Conservation (phyloP, 2,329 filamentous ascomycete species). For the Talaromyces funiculosus region DNA sequence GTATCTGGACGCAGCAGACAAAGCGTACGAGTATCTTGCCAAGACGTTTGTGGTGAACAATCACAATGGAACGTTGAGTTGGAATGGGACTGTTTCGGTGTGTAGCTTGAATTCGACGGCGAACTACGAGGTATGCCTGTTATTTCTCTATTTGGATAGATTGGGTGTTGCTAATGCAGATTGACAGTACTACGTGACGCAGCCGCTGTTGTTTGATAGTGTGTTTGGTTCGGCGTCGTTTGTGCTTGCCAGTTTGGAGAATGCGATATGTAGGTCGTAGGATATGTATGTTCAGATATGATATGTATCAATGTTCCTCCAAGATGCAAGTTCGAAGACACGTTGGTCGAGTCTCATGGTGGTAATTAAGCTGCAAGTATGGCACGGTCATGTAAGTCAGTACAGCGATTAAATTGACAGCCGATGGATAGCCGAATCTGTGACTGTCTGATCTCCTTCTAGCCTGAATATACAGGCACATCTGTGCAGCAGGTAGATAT, state of each 20-base stretch:
- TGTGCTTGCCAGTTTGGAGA: constrained; percentile 23
- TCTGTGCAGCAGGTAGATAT: too few species aligned
- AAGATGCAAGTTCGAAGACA: too few species aligned
- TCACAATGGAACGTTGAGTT: constrained; percentile 46
- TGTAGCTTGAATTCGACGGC: constrained; percentile 48
- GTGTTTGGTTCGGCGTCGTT: constrained; percentile 23
- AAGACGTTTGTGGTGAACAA: constrained; percentile 44
- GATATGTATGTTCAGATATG: neutral
- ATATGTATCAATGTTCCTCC: too few species aligned
- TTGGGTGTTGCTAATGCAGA: constrained; percentile 1
- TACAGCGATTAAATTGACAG: neutral
- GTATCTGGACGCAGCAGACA: constrained; percentile 36
- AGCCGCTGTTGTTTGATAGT: constrained; percentile 23
- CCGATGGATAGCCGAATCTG: neutral
- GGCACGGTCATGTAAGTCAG: neutral
- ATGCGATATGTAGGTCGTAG: constrained; percentile 17
- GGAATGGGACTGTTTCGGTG: constrained; percentile 49
- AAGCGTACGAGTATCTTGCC: constrained; percentile 42
- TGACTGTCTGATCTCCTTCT: too few species aligned
- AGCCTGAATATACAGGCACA: too few species aligned
- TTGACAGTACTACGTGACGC: constrained; percentile 22
- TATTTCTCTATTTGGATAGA: neutral
- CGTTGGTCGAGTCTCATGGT: neutral
- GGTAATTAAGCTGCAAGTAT: neutral
- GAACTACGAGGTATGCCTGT: constrained; percentile 41